phyloP scores from a whole-genome alignment of 83 land plant genomes.

The Picea abies region DNA sequence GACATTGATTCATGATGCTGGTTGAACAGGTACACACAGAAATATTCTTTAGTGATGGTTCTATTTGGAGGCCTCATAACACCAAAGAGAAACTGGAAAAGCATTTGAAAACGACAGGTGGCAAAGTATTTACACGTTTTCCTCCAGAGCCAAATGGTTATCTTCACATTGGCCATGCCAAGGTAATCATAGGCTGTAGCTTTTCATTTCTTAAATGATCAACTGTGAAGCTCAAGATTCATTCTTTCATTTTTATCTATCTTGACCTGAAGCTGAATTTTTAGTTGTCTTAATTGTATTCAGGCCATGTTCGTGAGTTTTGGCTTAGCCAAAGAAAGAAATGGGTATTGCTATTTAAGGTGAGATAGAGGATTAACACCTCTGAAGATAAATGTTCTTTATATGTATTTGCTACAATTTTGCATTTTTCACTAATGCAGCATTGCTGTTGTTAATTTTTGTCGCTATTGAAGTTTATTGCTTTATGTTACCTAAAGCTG shows the following conservation, averaged over 20 bases:
- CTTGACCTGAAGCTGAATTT: slow-evolving; percentile 9
- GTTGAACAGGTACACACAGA: slow-evolving; percentile 87
- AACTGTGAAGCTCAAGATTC: neutral
- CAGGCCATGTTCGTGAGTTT: slow-evolving; percentile 98
- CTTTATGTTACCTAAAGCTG: neutral
- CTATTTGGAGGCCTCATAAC: slow-evolving; percentile 81
- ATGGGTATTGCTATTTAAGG: slow-evolving; percentile 92
- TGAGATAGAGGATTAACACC: slow-evolving; percentile 10
- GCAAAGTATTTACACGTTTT: slow-evolving; percentile 90
- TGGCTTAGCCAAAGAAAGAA: slow-evolving; percentile 92
- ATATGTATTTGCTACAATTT: neutral
- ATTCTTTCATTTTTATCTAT: neutral
- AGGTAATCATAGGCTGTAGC: slow-evolving; percentile 45
- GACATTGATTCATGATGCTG: neutral
- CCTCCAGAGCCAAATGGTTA: slow-evolving; percentile 99
- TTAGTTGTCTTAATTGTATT: neutral
- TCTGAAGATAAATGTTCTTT: neutral
- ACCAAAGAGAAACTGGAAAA: slow-evolving; percentile 73
- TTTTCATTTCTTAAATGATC: neutral
- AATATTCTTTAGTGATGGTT: slow-evolving; percentile 87
- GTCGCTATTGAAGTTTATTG: neutral
- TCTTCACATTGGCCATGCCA: slow-evolving; percentile 99
- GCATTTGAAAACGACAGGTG: slow-evolving; percentile 83
- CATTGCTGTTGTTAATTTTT: neutral
- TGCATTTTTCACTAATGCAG: neutral